Conservation (phyloP, 495 filamentous ascomycete genomes). For the Bryoglossum gracile region DNA sequence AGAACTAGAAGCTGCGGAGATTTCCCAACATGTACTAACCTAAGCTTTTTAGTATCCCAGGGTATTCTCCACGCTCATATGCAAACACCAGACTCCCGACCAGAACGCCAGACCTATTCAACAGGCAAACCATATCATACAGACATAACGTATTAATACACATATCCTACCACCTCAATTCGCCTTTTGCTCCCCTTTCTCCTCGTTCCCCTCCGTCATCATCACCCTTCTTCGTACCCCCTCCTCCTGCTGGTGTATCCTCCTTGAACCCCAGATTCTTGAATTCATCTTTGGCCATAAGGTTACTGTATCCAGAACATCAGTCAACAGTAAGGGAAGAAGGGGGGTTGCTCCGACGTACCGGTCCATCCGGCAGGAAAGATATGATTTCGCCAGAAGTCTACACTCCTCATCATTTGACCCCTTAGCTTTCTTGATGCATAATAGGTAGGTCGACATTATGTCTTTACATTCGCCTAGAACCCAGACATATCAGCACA, state of each 20-base stretch:
- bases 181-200: constrained; percentile 40
- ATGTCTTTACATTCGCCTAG: constrained; percentile 87
- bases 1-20: no score
- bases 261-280: constrained; percentile 83
- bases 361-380: constrained; percentile 92
- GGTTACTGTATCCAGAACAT: constrained; percentile 52
- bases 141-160: no score
- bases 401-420: constrained; percentile 83
- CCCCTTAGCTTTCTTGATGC: constrained; percentile 72
- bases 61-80: no score
- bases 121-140: no score
- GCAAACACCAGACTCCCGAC: no score
- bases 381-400: constrained; percentile 75
- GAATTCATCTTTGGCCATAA: constrained; percentile 93
- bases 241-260: constrained; percentile 28
- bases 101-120: no score
- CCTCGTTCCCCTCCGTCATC: constrained; percentile 27
- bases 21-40: no score
- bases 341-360: constrained; percentile 40
- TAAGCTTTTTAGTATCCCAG: no score
- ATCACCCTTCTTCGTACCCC: constrained; percentile 1
- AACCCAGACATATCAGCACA: constrained; percentile 5
- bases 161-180: constrained; percentile 35
- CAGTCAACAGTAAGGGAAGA: background rate
- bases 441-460: constrained; percentile 75